A percentile compares a stretch with the other conserved stretches of the same genome.
phyloP scores from a whole-genome alignment of 768 basidiomycete species.

The Hysterangium stoloniferum region DNA sequence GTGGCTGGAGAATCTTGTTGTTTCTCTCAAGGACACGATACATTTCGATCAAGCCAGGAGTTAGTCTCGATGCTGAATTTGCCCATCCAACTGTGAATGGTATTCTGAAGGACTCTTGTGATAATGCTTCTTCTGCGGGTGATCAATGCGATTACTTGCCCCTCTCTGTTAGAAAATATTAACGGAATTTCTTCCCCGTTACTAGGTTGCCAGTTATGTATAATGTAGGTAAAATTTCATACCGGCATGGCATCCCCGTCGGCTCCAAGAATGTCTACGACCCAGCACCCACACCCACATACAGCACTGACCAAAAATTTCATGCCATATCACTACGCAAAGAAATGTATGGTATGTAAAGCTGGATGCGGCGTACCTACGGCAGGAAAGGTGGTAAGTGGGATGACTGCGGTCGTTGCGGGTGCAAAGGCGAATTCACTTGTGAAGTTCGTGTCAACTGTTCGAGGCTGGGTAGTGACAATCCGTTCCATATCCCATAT shows the following conservation, averaged over 20 bases:
- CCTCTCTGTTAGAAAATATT: not conserved
- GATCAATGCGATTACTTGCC: conserved; percentile 33
- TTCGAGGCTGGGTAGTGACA: too few species aligned
- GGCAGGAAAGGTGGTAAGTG: conserved; percentile 23
- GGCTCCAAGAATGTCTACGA: not conserved
- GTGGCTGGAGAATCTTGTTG: conserved; percentile 40
- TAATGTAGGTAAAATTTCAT: conserved; percentile 23
- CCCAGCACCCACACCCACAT: conserved; percentile 10
- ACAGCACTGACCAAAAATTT: conserved; percentile 48
- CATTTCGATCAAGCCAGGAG: conserved; percentile 41
- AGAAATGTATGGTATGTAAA: conserved; percentile 29
- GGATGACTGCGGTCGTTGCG: conserved; percentile 24
- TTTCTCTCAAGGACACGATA: conserved; percentile 30
- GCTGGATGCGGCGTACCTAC: conserved; percentile 23
- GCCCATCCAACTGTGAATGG: conserved; percentile 29
- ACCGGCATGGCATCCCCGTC: conserved; percentile 11
- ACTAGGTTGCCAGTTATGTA: not conserved
- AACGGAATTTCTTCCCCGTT: not conserved
- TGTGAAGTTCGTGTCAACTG: too few species aligned
- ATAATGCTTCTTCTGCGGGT: conserved; percentile 33
- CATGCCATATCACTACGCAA: conserved; percentile 41
- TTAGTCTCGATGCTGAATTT: conserved; percentile 46
- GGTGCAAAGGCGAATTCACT: conserved; percentile 24
- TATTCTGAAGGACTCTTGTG: conserved; percentile 47
- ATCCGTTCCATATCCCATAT: too few species aligned